Evolutionary conservation across 768 basidiomycete genomes (phyloP).

Genomic region (Lactarius pseudohatsudake): DNA sequence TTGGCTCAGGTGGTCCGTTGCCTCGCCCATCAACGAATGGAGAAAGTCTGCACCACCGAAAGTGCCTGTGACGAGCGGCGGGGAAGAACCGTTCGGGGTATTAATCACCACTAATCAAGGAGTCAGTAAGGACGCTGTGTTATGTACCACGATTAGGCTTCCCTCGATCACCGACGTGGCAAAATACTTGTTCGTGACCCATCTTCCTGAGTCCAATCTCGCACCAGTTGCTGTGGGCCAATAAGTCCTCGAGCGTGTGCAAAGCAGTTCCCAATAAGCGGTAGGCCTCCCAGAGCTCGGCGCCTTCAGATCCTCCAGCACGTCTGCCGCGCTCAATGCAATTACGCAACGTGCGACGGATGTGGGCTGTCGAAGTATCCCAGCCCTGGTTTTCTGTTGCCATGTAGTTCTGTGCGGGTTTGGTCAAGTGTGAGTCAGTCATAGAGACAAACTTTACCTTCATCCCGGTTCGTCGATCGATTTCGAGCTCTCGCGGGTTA

Average conservation of each 20-base stretch:
- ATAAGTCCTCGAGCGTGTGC: conserved; percentile 71
- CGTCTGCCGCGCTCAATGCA: conserved; percentile 72
- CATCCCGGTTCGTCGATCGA: conserved; percentile 78
- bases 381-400: conserved; percentile 65
- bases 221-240: conserved; percentile 80
- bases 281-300: conserved; percentile 65
- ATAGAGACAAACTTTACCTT: conserved; percentile 45
- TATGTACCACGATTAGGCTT: background rate
- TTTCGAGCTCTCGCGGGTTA: conserved; percentile 66
- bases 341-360: conserved; percentile 56
- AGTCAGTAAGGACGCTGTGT: background rate
- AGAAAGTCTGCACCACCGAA: conserved; percentile 70
- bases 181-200: conserved; percentile 71
- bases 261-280: conserved; percentile 67
- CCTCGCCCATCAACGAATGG: conserved; percentile 63
- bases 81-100: conserved; percentile 55
- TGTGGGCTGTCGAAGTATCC: conserved; percentile 72
- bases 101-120: conserved; percentile 38
- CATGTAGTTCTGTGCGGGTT: conserved; percentile 63
- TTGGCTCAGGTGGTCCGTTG: conserved; percentile 60
- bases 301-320: conserved; percentile 51
- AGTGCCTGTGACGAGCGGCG: conserved; percentile 66
- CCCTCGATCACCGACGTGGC: conserved; percentile 72
- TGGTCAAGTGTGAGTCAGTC: background rate
- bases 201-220: conserved; percentile 70